Percentiles rank a stretch among this genome's conserved stretches.
These are phyloP conservation scores for Ambrosiella cleistominuta DNA, from an alignment of 2,329 filamentous ascomycete species.

Conservation along the genomic window DNA sequence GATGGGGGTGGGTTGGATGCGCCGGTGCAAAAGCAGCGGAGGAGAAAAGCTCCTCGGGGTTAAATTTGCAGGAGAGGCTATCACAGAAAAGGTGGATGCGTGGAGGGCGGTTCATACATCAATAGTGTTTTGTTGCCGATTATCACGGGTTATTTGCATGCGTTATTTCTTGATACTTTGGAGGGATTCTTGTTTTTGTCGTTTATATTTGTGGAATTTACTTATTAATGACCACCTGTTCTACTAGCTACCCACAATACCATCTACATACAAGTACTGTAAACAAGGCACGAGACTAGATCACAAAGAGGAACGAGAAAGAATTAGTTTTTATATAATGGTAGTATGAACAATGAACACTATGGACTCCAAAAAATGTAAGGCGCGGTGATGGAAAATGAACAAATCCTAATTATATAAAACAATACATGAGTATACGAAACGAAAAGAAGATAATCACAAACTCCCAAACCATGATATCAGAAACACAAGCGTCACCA, in stretches of 20 bases:
- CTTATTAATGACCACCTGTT: neutral
- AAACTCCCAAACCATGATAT: conserved; percentile 6
- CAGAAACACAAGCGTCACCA: conserved; percentile 13
- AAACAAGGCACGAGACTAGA: neutral
- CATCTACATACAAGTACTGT: neutral
- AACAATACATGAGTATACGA: neutral
- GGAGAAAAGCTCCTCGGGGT: conserved; percentile 12
- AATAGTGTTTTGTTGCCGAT: conserved; percentile 1
- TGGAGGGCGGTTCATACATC: neutral
- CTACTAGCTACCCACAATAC: neutral
- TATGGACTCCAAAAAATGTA: neutral
- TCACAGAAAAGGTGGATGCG: neutral
- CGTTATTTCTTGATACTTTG: conserved; percentile 5
- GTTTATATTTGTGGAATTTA: neutral
- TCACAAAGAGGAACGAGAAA: neutral
- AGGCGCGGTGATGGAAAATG: neutral
- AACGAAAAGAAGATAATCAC: neutral
- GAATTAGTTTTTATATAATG: neutral
- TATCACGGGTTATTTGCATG: conserved; percentile 6
- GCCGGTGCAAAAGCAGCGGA: conserved; percentile 6
- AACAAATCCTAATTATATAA: neutral
- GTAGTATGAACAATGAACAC: neutral
- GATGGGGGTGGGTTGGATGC: conserved; percentile 9
- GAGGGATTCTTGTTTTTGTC: conserved; percentile 1
- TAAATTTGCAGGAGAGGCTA: neutral